Percentiles rank a stretch among this genome's conserved stretches.
Evolutionary conservation across 2,329 filamentous ascomycete genomes (phyloP).

Genomic region (Celoporthe dispersa): DNA sequence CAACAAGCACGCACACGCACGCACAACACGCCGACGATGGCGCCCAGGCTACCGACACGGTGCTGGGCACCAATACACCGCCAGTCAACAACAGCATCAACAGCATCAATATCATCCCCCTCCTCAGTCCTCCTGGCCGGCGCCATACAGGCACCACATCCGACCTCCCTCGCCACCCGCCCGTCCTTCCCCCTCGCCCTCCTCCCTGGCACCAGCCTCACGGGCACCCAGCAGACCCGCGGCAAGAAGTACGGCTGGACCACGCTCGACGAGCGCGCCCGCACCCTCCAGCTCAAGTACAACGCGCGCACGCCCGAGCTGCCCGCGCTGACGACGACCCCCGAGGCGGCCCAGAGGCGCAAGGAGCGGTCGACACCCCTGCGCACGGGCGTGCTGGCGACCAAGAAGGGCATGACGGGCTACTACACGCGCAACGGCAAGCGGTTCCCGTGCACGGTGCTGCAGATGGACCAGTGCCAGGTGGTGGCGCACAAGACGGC

Average conservation of each 20-base stretch:
- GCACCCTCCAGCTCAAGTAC: slow-evolving; percentile 58
- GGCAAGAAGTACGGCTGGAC: slow-evolving; percentile 66
- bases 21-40: slow-evolving; percentile 42
- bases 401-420: slow-evolving; percentile 96
- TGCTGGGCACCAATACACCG: slow-evolving; percentile 47
- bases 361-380: slow-evolving; percentile 63
- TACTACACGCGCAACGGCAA: slow-evolving; percentile 80
- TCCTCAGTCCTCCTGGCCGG: slow-evolving; percentile 34
- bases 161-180: slow-evolving; percentile 39
- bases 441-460: slow-evolving; percentile 84
- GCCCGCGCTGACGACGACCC: slow-evolving; percentile 60
- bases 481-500: slow-evolving; percentile 86
- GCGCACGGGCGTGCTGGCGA: slow-evolving; percentile 80
- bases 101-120: slow-evolving; percentile 18
- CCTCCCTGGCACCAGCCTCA: slow-evolving; percentile 41
- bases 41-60: slow-evolving; percentile 50
- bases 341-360: slow-evolving; percentile 64
- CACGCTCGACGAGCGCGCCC: slow-evolving; percentile 49
- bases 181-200: slow-evolving; percentile 46
- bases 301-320: slow-evolving; percentile 56
- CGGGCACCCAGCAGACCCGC: slow-evolving; percentile 37
- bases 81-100: slow-evolving; percentile 16
- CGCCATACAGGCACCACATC: slow-evolving; percentile 8
- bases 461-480: slow-evolving; percentile 92
- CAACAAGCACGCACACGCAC: background rate